A percentile compares a stretch with the other conserved stretches of the same genome.
phyloP scores from a whole-genome alignment of 768 basidiomycete species.

The Pleurotus tuber-regium region DNA sequence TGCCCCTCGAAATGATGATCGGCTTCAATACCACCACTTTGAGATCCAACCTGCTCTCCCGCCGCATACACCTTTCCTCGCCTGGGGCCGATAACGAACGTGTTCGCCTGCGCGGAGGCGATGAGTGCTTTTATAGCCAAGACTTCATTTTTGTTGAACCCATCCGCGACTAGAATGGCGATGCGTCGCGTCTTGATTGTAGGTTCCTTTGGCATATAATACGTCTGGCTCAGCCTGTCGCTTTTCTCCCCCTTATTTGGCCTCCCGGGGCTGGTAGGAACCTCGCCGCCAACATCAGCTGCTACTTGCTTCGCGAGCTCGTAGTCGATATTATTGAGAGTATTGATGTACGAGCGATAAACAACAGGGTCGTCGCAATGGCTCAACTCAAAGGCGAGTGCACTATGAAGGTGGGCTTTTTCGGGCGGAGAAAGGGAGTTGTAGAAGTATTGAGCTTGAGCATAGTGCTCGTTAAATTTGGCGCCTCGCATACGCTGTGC shows the following conservation, averaged over 20 bases:
- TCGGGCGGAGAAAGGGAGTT: slow-evolving; percentile 75
- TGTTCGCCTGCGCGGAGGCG: slow-evolving; percentile 49
- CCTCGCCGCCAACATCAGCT: slow-evolving; percentile 54
- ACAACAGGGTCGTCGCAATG: slow-evolving; percentile 79
- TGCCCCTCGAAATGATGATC: slow-evolving; percentile 78
- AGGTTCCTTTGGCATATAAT: slow-evolving; percentile 51
- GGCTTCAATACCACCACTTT: slow-evolving; percentile 37
- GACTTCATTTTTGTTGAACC: slow-evolving; percentile 64
- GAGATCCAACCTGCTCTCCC: slow-evolving; percentile 20
- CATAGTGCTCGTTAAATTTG: slow-evolving; percentile 78
- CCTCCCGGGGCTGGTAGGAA: slow-evolving; percentile 50
- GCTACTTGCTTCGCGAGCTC: slow-evolving; percentile 72
- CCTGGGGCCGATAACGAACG: slow-evolving; percentile 64
- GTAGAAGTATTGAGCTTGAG: slow-evolving; percentile 78
- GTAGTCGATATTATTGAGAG: slow-evolving; percentile 72
- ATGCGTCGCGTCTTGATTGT: slow-evolving; percentile 68
- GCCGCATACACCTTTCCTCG: slow-evolving; percentile 51
- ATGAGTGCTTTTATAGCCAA: slow-evolving; percentile 55
- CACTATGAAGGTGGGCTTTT: slow-evolving; percentile 66
- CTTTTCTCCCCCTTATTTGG: slow-evolving; percentile 58
- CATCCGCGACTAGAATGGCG: slow-evolving; percentile 74
- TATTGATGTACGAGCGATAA: slow-evolving; percentile 61
- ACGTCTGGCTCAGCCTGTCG: slow-evolving; percentile 55
- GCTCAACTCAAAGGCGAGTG: slow-evolving; percentile 79
- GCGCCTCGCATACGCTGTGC: slow-evolving; percentile 61